These are phyloP conservation scores for Helotiales sp. DNA, from an alignment of 2,329 filamentous ascomycete genomes.

Conservation along the genomic window DNA sequence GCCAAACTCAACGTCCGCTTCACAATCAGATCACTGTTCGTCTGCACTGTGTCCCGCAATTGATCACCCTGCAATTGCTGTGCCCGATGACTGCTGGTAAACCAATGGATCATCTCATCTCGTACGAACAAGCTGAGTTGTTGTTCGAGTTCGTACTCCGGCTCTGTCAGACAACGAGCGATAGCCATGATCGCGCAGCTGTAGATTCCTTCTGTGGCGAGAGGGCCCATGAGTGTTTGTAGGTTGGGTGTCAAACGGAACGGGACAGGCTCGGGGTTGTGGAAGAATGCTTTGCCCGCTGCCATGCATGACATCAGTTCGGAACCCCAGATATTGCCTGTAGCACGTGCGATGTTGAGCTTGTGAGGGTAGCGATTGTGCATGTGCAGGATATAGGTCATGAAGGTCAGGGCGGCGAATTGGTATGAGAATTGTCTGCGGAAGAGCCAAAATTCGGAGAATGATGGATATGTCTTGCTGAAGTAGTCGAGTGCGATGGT, in stretches of 20 bases:
- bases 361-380: conserved; percentile 95
- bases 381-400: conserved; percentile 98
- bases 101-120: conserved; percentile 98
- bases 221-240: conserved; percentile 91
- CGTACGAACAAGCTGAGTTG: conserved; percentile 92
- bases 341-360: conserved; percentile 83
- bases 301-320: conserved; percentile 93
- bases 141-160: conserved; percentile 88
- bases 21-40: conserved; percentile 88
- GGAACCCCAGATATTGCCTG: conserved; percentile 93
- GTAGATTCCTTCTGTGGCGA: conserved; percentile 95
- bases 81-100: conserved; percentile 73
- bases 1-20: conserved; percentile 87
- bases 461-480: conserved; percentile 82
- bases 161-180: conserved; percentile 88
- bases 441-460: conserved; percentile 97
- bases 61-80: conserved; percentile 59
- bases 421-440: conserved; percentile 95
- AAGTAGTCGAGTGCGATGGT: conserved; percentile 86
- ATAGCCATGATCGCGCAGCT: conserved; percentile 96
- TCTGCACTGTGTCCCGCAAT: conserved; percentile 72
- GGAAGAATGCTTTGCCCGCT: conserved; percentile 80
- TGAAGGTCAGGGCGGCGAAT: conserved; percentile 90
- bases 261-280: conserved; percentile 92
- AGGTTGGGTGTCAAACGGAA: conserved; percentile 97